Conservation (phyloP, 2,329 filamentous ascomycete genomes). For the Drechslerella stenobrocha region DNA sequence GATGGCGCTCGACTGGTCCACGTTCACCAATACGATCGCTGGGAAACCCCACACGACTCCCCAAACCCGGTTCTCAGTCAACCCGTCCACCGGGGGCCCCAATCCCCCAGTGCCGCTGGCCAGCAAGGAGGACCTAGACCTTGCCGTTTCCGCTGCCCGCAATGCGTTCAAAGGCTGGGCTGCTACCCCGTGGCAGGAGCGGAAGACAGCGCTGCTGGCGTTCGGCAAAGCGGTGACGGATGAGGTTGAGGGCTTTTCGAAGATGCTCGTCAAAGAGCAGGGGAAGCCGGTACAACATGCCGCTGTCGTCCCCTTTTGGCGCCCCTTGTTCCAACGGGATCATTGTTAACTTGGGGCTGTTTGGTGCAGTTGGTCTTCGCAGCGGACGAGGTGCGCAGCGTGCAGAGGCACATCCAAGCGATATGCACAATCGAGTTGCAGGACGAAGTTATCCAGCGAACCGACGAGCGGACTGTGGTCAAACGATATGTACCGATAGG, state of each 20-base stretch:
- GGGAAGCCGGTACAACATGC: slow-evolving; percentile 61
- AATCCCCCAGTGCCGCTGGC: slow-evolving; percentile 61
- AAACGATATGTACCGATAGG: slow-evolving; percentile 60
- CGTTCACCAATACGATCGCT: slow-evolving; percentile 62
- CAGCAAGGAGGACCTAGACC: slow-evolving; percentile 60
- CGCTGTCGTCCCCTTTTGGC: too few relatives aligned
- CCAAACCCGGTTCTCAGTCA: slow-evolving; percentile 59
- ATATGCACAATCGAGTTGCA: slow-evolving; percentile 56
- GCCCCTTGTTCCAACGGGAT: too few relatives aligned
- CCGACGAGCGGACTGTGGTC: slow-evolving; percentile 57
- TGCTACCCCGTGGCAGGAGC: slow-evolving; percentile 57
- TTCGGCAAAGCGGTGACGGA: slow-evolving; percentile 57
- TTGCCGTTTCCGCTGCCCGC: slow-evolving; percentile 59
- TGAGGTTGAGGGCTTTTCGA: slow-evolving; percentile 58
- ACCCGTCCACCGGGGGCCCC: slow-evolving; percentile 60
- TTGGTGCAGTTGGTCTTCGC: slow-evolving; percentile 19
- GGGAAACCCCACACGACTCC: slow-evolving; percentile 58
- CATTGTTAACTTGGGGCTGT: too few relatives aligned
- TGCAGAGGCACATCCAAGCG: not conserved
- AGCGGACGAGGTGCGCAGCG: not conserved
- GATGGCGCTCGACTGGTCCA: slow-evolving; percentile 55
- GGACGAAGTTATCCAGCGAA: slow-evolving; percentile 60
- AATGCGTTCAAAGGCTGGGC: slow-evolving; percentile 60
- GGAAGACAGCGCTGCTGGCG: slow-evolving; percentile 56
- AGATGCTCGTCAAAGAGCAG: slow-evolving; percentile 59